Base-by-base conservation (phyloP, 2,329 filamentous ascomycete species). In the Botrytis elliptica region DNA sequence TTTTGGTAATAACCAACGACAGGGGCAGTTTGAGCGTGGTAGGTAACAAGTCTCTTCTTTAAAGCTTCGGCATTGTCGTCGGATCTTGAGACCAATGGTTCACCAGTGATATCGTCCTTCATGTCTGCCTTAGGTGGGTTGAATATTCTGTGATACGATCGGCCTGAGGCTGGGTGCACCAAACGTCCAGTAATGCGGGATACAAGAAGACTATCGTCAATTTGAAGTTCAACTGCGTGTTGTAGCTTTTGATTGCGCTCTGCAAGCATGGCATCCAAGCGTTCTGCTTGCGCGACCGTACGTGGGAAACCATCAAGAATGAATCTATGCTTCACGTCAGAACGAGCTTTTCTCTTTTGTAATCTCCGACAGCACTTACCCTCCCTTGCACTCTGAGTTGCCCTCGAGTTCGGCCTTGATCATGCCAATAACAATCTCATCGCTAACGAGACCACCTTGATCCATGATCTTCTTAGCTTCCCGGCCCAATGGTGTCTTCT, bases 381-480 rank as follows among this genome's bases (percentile, higher is more conserved):
- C 96, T 85, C 95, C 95, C 87, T 93, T 93, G 90, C 96, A 99
- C 86, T 99, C 95, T 81, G 89, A 85, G 87, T 99, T 99, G 85
- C 88, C 92, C 81, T 97, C 93, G 70, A 99, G 89, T 88, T 99
- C 95, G 83, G 92, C 93, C 90, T 96, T 95, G 87, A 99, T 99
- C 96, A 99, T 99, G 85, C 95, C 94, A 84, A 99, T 93, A 89
- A 99, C 95, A 83, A 99, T 99, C 83, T 98, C 95, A 84, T 99
- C 96, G 84, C 94, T 97, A 83, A 99, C 96, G 74, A 99, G 90
- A 79, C 95, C 95, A 80, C 96, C 96, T 83, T 95, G 92, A 83
- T 99, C 96, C 96, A 99, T 99, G 84, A 99, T 99, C 91, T 98
- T 98, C 91, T 99, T 99, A 78, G 96, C 96, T 87, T 98, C 94